Conservation (phyloP, 2,329 filamentous ascomycete genomes). For the Cladophialophora carrionii region DNA sequence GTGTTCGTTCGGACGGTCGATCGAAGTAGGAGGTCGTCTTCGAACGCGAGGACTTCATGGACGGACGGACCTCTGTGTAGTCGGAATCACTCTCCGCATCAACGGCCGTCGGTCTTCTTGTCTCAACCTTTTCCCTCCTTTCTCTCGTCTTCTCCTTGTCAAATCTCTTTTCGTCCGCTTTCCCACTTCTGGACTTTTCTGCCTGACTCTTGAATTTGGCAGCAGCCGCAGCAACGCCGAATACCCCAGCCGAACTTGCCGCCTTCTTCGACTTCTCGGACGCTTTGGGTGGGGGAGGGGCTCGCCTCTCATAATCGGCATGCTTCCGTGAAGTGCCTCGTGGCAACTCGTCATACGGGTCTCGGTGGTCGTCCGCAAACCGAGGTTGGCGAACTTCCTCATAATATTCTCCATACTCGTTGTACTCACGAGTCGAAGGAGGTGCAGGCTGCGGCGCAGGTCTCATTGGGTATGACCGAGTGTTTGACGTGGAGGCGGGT, state of each 20-base stretch:
- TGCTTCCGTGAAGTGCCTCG: conserved; percentile 47
- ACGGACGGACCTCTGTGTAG: conserved; percentile 26
- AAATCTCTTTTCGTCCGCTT: conserved; percentile 46
- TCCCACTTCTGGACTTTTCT: conserved; percentile 30
- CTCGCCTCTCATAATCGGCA: conserved; percentile 44
- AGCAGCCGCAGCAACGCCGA: conserved; percentile 20
- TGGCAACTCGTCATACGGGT: conserved; percentile 45
- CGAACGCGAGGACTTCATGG: conserved; percentile 27
- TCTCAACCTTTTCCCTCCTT: conserved; percentile 45
- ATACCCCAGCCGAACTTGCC: conserved; percentile 32
- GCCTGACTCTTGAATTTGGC: conserved; percentile 34
- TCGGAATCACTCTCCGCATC: conserved; percentile 45
- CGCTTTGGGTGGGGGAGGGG: conserved; percentile 39
- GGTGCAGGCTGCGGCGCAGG: conserved; percentile 26
- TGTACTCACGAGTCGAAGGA: conserved; percentile 44
- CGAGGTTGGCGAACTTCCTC: conserved; percentile 52
- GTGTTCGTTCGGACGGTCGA: conserved; percentile 19
- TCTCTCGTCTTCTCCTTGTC: conserved; percentile 51
- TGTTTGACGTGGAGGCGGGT: conserved; percentile 18
- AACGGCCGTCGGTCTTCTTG: conserved; percentile 40
- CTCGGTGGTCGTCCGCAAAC: conserved; percentile 45
- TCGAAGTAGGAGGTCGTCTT: conserved; percentile 30
- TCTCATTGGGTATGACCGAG: conserved; percentile 35
- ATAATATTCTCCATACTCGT: conserved; percentile 45
- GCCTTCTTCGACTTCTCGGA: conserved; percentile 46